Evolutionary conservation across 2,329 filamentous ascomycete species (phyloP).

Genomic region (Fusarium sp.): DNA sequence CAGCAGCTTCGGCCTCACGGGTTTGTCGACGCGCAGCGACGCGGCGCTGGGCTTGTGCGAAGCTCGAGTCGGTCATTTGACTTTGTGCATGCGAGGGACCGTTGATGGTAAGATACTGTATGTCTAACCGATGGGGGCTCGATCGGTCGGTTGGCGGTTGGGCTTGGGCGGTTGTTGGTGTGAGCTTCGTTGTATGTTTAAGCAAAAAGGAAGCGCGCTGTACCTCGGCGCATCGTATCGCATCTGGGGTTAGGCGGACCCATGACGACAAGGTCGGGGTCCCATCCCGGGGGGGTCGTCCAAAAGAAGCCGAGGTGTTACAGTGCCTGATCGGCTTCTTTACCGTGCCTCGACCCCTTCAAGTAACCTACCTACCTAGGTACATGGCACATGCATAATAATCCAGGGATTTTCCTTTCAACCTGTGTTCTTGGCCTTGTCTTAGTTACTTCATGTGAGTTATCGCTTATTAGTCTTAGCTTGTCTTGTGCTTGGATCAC

Average conservation of each 20-base stretch:
- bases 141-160: constrained; percentile 6
- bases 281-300: constrained; percentile 15
- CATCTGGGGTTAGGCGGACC: constrained; percentile 38
- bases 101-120: background rate
- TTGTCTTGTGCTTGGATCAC: background rate
- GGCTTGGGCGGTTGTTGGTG: background rate
- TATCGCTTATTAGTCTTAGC: background rate
- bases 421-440: background rate
- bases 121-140: background rate
- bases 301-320: constrained; percentile 43
- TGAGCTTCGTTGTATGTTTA: constrained; percentile 19
- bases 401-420: background rate
- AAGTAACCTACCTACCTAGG: background rate
- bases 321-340: constrained; percentile 13
- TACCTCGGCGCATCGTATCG: constrained; percentile 19
- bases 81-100: constrained; percentile 47
- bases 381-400: background rate
- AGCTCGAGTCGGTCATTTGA: constrained; percentile 70
- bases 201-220: constrained; percentile 30
- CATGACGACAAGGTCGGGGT: constrained; percentile 38
- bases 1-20: constrained; percentile 74
- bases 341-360: background rate
- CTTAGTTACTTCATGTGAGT: constrained; percentile 9
- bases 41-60: constrained; percentile 89
- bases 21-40: constrained; percentile 83